Evolutionary conservation across 441 rosid genomes (phyloP), one percentile per base, ranked within the genome.

Genomic region (Arabidopsis lyrata): DNA sequence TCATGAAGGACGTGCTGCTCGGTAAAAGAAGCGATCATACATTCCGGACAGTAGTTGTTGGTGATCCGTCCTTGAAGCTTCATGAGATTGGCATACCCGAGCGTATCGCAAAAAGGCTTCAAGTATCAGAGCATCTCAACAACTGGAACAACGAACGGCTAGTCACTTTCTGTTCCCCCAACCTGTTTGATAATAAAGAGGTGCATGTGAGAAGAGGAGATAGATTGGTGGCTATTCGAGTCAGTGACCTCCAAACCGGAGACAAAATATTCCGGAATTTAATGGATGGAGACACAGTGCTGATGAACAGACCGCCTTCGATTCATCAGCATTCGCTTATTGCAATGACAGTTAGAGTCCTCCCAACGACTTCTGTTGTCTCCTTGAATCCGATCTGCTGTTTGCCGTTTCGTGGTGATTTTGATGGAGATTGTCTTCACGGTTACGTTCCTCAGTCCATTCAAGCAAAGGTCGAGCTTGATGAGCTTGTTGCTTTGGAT

Each of bases 371-470:
- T 41, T 91, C 95, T 13, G 92, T 86, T 69, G 90, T 95, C 35
- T 88, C 98, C 3, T 81, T 96, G 76, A 96, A 93, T 60, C 99
- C 99, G 0, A 89, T 96, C 3, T 86, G 90, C 34, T 96, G 99
- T 74, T 67, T 89, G 22, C 98, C 99, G 20, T 86, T 96, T 53
- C 95, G 92, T 52, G 99, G 97, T 14, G 99, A 96, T 80, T 96
- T 96, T 65, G 99, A 96, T 64, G 99, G 99, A 13, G 99, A 93
- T 60, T 93, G 99, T 81, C 82, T 96, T 29, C 99, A 96, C 55
- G 99, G 99, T 27, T 96, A 90, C 63, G 84, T 96, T 76, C 97
- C 99, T 39, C 97, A 96, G 73, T 89, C 98, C 0, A 70, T 96
- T 45, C 88, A 83, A 48, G 80, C 97, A 0, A 85, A 85, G 59